Evolutionary conservation across 441 rosid genomes (phyloP).

Genomic region (Melastoma candidum): DNA sequence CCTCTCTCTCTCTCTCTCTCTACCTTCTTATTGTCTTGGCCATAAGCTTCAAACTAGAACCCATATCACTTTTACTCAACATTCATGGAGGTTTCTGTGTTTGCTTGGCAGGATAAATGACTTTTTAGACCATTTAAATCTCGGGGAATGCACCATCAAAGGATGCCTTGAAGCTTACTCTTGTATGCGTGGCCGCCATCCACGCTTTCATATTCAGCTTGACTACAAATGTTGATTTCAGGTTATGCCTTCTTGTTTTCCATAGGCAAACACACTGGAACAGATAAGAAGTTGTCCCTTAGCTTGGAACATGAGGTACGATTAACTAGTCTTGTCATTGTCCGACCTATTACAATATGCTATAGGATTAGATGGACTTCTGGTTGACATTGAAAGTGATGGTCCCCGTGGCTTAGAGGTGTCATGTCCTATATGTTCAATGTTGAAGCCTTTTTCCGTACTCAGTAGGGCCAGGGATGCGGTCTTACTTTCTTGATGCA

Average conservation of each 20-base stretch:
- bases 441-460: too few relatives aligned
- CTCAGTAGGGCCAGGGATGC: too few relatives aligned
- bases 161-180: slow-evolving; percentile 89
- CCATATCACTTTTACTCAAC: neutral
- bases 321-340: neutral
- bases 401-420: too few relatives aligned
- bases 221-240: neutral
- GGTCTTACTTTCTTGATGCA: too few relatives aligned
- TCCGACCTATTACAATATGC: too few relatives aligned
- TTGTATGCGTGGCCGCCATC: slow-evolving; percentile 35
- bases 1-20: too few relatives aligned
- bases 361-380: neutral
- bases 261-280: slow-evolving; percentile 82
- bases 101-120: slow-evolving; percentile 44
- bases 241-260: slow-evolving; percentile 7
- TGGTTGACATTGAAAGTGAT: slow-evolving; percentile 1
- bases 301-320: slow-evolving; percentile 94
- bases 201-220: neutral
- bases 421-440: too few relatives aligned
- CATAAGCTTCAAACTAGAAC: neutral
- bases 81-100: slow-evolving; percentile 2
- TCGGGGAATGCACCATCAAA: slow-evolving; percentile 71
- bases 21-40: slow-evolving; percentile 1
- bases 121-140: slow-evolving; percentile 57
- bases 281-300: slow-evolving; percentile 76